A percentile compares a stretch with the other conserved stretches of the same genome.
Conservation (phyloP, 768 basidiomycete species). For the Suillus lakei region DNA sequence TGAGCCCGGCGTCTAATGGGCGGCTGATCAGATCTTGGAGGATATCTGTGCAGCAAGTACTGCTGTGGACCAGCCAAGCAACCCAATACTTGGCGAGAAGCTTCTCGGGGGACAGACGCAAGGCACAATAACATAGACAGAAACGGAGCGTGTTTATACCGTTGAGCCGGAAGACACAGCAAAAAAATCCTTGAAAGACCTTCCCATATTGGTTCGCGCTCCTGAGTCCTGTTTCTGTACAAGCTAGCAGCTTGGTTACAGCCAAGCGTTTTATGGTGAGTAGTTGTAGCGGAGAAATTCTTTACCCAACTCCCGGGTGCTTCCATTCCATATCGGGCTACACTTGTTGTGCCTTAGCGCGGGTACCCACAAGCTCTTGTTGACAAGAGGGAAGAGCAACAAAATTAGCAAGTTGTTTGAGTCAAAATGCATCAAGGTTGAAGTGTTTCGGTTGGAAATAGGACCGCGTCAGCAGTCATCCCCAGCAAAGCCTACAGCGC, state of each 20-base stretch:
- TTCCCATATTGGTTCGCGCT: not conserved
- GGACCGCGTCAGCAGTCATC: not conserved
- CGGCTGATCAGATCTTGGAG: not conserved
- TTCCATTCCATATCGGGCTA: constrained; percentile 56
- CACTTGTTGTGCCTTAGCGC: constrained; percentile 20
- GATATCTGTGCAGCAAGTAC: not conserved
- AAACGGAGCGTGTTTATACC: constrained; percentile 4
- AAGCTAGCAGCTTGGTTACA: constrained; percentile 2
- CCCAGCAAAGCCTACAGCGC: not conserved
- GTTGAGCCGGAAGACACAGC: not conserved
- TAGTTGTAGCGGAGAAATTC: not conserved
- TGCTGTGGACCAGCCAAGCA: not conserved
- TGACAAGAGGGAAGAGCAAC: constrained; percentile 37
- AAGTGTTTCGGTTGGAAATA: not conserved
- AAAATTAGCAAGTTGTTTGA: not conserved
- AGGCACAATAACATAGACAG: not conserved
- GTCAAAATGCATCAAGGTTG: not conserved
- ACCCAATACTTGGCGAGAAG: not conserved
- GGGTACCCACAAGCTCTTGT: constrained; percentile 53
- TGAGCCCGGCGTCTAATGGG: not conserved
- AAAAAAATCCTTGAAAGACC: not conserved
- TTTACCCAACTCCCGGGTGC: constrained; percentile 56
- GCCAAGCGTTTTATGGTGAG: not conserved
- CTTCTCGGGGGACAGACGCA: not conserved
- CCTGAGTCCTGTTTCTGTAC: not conserved